A percentile compares a stretch with the other conserved stretches of the same genome.
Evolutionary conservation across 495 filamentous ascomycete genomes (phyloP).

Genomic region (Annulohypoxylon maeteangense): DNA sequence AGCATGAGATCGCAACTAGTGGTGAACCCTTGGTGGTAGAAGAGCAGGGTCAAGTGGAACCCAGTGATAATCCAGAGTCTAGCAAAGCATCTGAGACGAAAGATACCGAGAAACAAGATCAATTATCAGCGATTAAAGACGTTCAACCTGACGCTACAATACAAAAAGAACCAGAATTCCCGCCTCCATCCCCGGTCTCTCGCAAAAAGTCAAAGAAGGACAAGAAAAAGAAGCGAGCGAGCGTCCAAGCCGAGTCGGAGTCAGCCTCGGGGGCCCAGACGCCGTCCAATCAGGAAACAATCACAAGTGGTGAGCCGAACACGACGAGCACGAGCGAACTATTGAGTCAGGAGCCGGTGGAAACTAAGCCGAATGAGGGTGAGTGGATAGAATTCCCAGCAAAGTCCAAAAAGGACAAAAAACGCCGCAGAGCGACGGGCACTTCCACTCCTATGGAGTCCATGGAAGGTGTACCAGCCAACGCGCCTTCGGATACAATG

Average conservation of each 20-base stretch:
- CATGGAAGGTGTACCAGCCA: constrained; percentile 42
- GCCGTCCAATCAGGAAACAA: constrained; percentile 42
- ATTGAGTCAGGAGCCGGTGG: constrained; percentile 48
- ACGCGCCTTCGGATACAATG: constrained; percentile 52
- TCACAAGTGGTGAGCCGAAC: constrained; percentile 42
- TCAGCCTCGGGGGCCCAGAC: constrained; percentile 34
- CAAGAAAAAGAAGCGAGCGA: constrained; percentile 52
- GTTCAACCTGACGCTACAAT: constrained; percentile 13
- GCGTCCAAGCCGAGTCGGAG: constrained; percentile 38
- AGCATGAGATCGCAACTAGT: constrained; percentile 20
- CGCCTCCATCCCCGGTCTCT: constrained; percentile 22
- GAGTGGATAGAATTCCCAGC: constrained; percentile 40
- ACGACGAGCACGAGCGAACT: constrained; percentile 44
- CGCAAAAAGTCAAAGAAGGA: constrained; percentile 42
- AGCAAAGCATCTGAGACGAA: constrained; percentile 27
- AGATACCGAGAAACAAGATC: constrained; percentile 50
- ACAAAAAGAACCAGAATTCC: constrained; percentile 26
- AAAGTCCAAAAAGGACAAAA: constrained; percentile 59
- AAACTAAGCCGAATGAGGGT: constrained; percentile 36
- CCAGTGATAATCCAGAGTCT: constrained; percentile 5
- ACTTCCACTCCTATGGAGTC: constrained; percentile 44
- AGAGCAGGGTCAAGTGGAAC: constrained; percentile 8
- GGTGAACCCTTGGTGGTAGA: constrained; percentile 18
- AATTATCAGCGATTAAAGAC: constrained; percentile 15
- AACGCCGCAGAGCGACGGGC: constrained; percentile 50